Evolutionary conservation across 306 rosid species (phyloP).

Genomic region (Acacia confusa): DNA sequence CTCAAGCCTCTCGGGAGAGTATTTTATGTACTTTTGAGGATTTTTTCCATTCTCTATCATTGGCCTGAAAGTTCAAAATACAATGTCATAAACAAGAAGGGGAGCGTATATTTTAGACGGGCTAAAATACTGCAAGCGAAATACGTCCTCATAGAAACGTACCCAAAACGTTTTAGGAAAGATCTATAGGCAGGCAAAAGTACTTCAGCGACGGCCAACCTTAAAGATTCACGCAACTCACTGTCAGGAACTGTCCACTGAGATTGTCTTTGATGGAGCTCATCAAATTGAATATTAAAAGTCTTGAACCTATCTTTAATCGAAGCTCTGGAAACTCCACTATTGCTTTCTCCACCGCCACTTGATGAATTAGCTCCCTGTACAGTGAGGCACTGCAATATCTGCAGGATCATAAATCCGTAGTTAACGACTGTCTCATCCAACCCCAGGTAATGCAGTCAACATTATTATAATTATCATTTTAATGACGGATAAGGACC

Average conservation of each 20-base stretch:
- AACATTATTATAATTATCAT: conserved; percentile 25
- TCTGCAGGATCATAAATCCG: conserved; percentile 47
- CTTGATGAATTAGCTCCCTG: conserved; percentile 59
- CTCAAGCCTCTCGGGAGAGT: conserved; percentile 71
- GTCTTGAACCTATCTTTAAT: conserved; percentile 88
- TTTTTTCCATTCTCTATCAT: conserved; percentile 86
- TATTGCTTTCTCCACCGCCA: conserved; percentile 42
- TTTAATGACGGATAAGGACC: neutral
- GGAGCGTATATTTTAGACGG: neutral
- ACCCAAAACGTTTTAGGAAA: conserved; percentile 85
- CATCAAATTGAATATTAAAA: conserved; percentile 84
- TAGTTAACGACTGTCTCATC: conserved; percentile 1
- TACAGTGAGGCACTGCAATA: conserved; percentile 89
- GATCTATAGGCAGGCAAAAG: conserved; percentile 95
- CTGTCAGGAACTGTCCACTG: conserved; percentile 98
- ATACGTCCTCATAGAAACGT: conserved; percentile 15
- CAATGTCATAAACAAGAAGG: neutral
- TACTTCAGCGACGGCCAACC: conserved; percentile 95
- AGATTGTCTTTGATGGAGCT: conserved; percentile 86
- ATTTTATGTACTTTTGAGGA: conserved; percentile 70
- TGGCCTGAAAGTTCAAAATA: conserved; percentile 58
- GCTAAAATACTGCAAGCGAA: neutral
- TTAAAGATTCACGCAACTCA: conserved; percentile 90
- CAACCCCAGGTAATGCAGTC: neutral
- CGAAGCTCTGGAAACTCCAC: conserved; percentile 72